Evolutionary conservation across 1,139 yeast genomes (phyloP), one percentile per base, ranked within the genome.

Genomic region (Taphrina pruni): DNA sequence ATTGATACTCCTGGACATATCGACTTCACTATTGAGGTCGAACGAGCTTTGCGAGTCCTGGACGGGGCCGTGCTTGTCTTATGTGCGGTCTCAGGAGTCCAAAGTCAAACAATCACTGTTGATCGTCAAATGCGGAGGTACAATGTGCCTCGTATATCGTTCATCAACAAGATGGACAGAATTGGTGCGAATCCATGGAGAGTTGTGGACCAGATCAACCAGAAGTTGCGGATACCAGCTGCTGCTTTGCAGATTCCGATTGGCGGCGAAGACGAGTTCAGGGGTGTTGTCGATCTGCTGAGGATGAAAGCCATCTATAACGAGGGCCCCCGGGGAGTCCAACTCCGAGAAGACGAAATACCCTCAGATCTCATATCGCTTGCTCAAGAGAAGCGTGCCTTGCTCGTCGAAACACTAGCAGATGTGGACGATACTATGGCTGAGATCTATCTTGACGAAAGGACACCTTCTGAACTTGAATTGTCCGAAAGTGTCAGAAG

Each of bases 81-180:
- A 32, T 94, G 99, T 84, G 98, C 99, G 17, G 99, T 94, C 69
- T 87, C 96, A 43, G 99, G 99, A 77, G 99, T 94, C 65, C 99
- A 94, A 81, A 91, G 97, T 7, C 99, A 94, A 81, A 94, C 99
- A 20, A 97, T 94, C 72, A 94, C 99, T 64, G 99, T 94, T 66
- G 99, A 94, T 79, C 88, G 99, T 79, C 99, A 94, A 82, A 95
- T 95, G 99, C 88, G 97, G 76, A 88, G 99, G 78, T 95, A 94
- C 80, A 92, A 94, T 78, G 97, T 94, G 76, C 99, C 99, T 70
- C 87, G 99, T 78, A 85, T 95, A 70, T 94, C 99, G 12, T 95
- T 94, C 76, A 89, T 94, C 79, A 94, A 94, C 82, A 94, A 94
- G 82, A 93, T 94, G 98, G 99, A 94, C 80, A 87, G 99, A 78